These are phyloP conservation scores for Zymoseptoria crescenta DNA, from an alignment of 2,329 filamentous ascomycete genomes.

Conservation along the genomic window DNA sequence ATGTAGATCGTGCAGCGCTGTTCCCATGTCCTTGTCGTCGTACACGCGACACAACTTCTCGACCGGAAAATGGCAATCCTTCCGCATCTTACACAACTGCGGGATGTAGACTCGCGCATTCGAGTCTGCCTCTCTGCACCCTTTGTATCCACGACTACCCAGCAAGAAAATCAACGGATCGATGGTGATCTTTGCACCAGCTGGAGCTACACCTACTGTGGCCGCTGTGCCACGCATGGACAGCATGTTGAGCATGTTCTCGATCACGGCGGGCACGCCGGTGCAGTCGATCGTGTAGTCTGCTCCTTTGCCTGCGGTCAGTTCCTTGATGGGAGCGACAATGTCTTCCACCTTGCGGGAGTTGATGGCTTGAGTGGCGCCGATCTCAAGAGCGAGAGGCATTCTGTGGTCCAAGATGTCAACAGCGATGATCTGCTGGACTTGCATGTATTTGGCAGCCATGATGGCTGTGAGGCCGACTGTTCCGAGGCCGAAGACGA, in stretches of 20 bases:
- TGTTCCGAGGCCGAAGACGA: slow-evolving; percentile 15
- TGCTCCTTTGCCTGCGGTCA: slow-evolving; percentile 9
- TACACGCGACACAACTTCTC: slow-evolving; percentile 18
- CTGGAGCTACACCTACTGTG: slow-evolving; percentile 14
- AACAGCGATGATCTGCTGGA: slow-evolving; percentile 17
- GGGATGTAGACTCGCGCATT: slow-evolving; percentile 13
- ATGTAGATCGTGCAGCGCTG: slow-evolving; percentile 13
- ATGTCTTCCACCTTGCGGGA: slow-evolving; percentile 7
- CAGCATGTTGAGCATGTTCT: slow-evolving; percentile 11
- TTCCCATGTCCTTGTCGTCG: slow-evolving; percentile 14
- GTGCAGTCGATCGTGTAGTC: slow-evolving; percentile 15
- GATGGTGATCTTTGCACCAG: slow-evolving; percentile 13
- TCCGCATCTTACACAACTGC: slow-evolving; percentile 12
- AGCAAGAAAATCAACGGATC: slow-evolving; percentile 11
- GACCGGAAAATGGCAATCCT: slow-evolving; percentile 14
- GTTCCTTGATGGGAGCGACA: slow-evolving; percentile 8
- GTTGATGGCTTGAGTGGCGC: slow-evolving; percentile 13
- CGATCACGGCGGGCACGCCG: slow-evolving; percentile 14
- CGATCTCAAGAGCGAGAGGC: slow-evolving; percentile 11
- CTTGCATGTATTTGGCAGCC: slow-evolving; percentile 14
- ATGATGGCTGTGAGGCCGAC: slow-evolving; percentile 17
- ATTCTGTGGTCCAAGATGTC: slow-evolving; percentile 16
- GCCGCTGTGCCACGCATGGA: slow-evolving; percentile 15
- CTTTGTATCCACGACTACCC: slow-evolving; percentile 10
- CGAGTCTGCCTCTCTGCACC: slow-evolving; percentile 12